Conservation (phyloP, 305 asterid species). For the Petunia hybrid region DNA sequence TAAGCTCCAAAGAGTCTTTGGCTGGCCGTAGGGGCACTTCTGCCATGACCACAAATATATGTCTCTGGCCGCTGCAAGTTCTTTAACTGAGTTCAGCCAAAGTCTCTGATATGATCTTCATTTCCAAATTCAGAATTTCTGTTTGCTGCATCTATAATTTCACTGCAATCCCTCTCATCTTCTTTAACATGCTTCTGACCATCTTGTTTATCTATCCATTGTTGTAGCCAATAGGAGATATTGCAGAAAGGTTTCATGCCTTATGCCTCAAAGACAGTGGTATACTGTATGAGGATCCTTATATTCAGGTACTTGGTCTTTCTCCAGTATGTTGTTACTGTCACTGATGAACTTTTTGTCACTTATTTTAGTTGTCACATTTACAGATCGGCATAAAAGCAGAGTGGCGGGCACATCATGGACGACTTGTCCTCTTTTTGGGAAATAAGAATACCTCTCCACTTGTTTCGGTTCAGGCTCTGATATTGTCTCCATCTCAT, state of each 20-base stretch:
- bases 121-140: neutral
- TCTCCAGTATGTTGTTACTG: neutral
- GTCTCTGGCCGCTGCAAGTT: neutral
- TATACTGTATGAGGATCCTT: conserved; percentile 88
- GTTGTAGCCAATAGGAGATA: conserved; percentile 84
- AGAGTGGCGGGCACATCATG: conserved; percentile 91
- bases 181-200: conserved; percentile 15
- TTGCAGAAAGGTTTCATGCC: conserved; percentile 84
- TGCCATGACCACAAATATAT: neutral
- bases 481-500: conserved; percentile 84
- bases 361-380: conserved; percentile 26
- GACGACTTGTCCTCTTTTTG: conserved; percentile 87
- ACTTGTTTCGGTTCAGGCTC: conserved; percentile 77
- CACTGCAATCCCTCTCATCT: neutral
- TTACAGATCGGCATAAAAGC: conserved; percentile 95
- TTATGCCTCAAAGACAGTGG: conserved; percentile 94
- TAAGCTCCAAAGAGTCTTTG: conserved; percentile 18
- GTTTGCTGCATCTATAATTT: conserved; percentile 5
- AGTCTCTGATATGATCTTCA: neutral
- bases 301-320: conserved; percentile 71
- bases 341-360: neutral
- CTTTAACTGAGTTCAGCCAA: neutral
- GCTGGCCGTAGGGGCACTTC: conserved; percentile 23
- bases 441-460: conserved; percentile 91
- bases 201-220: conserved; percentile 16